phyloP scores from a whole-genome alignment of 805 yeast genomes.

The Saturnispora ahearnii region DNA sequence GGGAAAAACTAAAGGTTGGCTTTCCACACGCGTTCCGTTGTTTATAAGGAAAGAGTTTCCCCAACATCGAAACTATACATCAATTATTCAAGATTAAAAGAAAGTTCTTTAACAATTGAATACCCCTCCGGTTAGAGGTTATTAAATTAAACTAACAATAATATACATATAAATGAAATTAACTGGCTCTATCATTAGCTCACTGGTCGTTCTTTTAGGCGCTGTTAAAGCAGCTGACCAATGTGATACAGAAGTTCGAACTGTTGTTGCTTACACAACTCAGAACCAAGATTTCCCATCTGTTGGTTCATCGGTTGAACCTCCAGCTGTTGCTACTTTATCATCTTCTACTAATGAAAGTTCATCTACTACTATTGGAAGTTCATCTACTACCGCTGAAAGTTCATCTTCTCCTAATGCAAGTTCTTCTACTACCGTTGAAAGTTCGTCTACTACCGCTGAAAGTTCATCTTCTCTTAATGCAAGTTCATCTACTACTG shows the following conservation, averaged over 20 bases:
- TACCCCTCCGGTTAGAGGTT: not conserved
- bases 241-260: not conserved
- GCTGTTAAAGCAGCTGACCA: not conserved
- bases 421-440: constrained; percentile 4
- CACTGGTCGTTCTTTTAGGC: not conserved
- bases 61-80: not conserved
- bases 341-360: constrained; percentile 1
- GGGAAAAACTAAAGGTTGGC: not conserved
- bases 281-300: not conserved
- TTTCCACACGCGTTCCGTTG: not conserved
- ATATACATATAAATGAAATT: not conserved
- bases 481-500: constrained; percentile 1
- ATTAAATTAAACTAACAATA: not conserved
- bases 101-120: not conserved
- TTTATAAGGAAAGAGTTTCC: not conserved
- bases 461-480: not conserved
- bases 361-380: constrained; percentile 3
- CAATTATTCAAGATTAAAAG: not conserved
- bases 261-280: not conserved
- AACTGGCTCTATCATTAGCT: not conserved
- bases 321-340: constrained; percentile 5
- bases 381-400: not conserved
- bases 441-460: constrained; percentile 2
- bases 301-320: constrained; percentile 9
- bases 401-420: not conserved